Evolutionary conservation across 1,139 yeast species (phyloP), one percentile per base, ranked within the genome.

Genomic region (Lodderomyces beijingensis): DNA sequence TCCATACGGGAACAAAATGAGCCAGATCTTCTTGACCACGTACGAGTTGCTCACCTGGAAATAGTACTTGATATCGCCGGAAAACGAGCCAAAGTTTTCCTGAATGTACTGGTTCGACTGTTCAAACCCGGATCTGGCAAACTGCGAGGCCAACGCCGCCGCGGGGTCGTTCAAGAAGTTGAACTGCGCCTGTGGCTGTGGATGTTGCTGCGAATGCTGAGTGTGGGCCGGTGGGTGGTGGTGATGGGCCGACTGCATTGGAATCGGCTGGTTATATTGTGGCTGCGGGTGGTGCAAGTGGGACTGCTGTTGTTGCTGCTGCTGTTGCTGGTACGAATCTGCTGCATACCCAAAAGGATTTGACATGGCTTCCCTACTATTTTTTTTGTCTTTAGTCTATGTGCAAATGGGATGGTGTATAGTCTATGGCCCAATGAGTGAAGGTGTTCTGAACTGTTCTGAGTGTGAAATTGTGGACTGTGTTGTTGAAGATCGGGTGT

Each of bases 21-120:
- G 68, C 27, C 72, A 56, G 25, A 93, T 56, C 53, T 93, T 93
- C 28, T 70, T 69, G 39, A 85, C 54, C 21, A 93, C 98, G 50
- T 89, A 93, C 2, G 79, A 67, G 54, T 91, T 93, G 33, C 95
- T 83, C 22, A 93, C 96, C 55, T 86, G 88, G 65, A 93, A 93
- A 59, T 89, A 89, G 58, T 82, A 84, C 43, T 83, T 79, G 29
- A 65, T 61, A 3, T 70, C 65, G 16, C 62, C 62, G 3, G 71
- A 69, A 25, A 71, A 68, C 42, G 68, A 65, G 13, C 79, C 77
- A 39, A 82, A 67, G 53, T 82, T 84, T 44, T 79, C 79, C 43
- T 82, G 86, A 49, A 87, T 59, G 54, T 84, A 85, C 43, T 80
- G 82, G 46, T 84, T 86, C 24, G 78, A 70, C 27, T 74, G 71